A percentile compares a stretch with the other conserved stretches of the same genome.
Evolutionary conservation across 257 asterid genomes (phyloP).

Genomic region (Capsicum rhomboideum): DNA sequence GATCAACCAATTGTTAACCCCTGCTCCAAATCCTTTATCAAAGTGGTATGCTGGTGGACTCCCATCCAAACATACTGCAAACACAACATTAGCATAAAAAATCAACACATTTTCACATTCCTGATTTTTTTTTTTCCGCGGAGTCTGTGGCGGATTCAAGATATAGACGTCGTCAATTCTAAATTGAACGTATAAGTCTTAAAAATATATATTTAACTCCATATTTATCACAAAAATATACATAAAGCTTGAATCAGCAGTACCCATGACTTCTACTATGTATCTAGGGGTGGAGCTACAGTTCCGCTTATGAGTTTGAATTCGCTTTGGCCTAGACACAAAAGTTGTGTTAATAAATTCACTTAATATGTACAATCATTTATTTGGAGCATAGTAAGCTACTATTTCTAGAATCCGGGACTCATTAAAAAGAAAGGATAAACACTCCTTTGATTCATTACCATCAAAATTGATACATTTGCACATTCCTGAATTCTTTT

Average conservation of each 20-base stretch:
- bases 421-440: background rate
- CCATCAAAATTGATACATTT: background rate
- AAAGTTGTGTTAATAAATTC: background rate
- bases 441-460: background rate
- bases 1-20: conserved; percentile 8
- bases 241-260: background rate
- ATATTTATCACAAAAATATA: background rate
- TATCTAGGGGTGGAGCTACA: background rate
- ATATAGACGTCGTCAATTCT: background rate
- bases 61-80: conserved; percentile 12
- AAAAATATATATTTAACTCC: background rate
- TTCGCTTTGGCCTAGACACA: background rate
- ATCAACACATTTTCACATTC: background rate
- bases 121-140: background rate
- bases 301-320: background rate
- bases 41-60: conserved; percentile 13
- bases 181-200: background rate
- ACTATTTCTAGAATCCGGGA: background rate
- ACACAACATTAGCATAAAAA: background rate
- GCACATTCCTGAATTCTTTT: background rate
- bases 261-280: background rate
- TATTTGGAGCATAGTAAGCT: background rate
- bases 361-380: background rate
- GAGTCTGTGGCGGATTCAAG: background rate
- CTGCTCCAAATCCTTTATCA: conserved; percentile 8